phyloP scores from a whole-genome alignment of 2,329 filamentous ascomycete species.

The Fusarium tricinctum region DNA sequence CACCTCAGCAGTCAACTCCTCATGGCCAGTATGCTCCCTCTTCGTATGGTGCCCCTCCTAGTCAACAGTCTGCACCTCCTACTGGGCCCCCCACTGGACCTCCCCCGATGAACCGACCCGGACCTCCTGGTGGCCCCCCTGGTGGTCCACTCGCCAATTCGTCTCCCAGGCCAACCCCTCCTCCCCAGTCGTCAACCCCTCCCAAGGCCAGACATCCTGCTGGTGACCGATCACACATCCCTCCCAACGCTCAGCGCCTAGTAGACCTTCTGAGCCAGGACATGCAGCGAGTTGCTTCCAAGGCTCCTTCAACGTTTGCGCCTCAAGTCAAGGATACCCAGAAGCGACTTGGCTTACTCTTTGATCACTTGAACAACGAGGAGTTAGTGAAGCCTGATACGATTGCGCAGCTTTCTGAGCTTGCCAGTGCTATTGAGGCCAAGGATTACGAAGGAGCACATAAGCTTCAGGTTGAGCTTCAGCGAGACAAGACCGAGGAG shows the following conservation, averaged over 20 bases:
- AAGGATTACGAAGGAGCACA: slow-evolving; percentile 78
- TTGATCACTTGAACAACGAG: slow-evolving; percentile 97
- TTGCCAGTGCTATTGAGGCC: slow-evolving; percentile 75
- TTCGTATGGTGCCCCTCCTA: slow-evolving; percentile 57
- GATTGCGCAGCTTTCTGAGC: slow-evolving; percentile 73
- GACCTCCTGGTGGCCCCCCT: slow-evolving; percentile 54
- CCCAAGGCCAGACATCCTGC: slow-evolving; percentile 78
- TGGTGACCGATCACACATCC: slow-evolving; percentile 92
- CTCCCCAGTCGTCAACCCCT: slow-evolving; percentile 62
- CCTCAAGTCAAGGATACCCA: slow-evolving; percentile 93
- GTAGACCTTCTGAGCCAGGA: slow-evolving; percentile 86
- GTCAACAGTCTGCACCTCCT: slow-evolving; percentile 58
- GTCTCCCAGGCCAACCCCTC: slow-evolving; percentile 57
- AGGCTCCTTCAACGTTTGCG: slow-evolving; percentile 88
- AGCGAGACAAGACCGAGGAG: slow-evolving; percentile 82
- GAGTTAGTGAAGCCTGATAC: slow-evolving; percentile 88
- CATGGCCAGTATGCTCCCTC: slow-evolving; percentile 74
- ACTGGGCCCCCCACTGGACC: slow-evolving; percentile 56
- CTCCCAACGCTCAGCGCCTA: slow-evolving; percentile 79
- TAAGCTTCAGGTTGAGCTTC: slow-evolving; percentile 79
- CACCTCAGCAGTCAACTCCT: slow-evolving; percentile 62
- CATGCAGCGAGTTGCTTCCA: slow-evolving; percentile 88
- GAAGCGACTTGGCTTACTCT: slow-evolving; percentile 92
- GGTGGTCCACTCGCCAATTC: slow-evolving; percentile 50
- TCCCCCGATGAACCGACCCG: slow-evolving; percentile 52